A percentile compares a stretch with the other conserved stretches of the same genome.
Conservation (phyloP, 2,329 filamentous ascomycete species). For the Xylariaceae sp. region DNA sequence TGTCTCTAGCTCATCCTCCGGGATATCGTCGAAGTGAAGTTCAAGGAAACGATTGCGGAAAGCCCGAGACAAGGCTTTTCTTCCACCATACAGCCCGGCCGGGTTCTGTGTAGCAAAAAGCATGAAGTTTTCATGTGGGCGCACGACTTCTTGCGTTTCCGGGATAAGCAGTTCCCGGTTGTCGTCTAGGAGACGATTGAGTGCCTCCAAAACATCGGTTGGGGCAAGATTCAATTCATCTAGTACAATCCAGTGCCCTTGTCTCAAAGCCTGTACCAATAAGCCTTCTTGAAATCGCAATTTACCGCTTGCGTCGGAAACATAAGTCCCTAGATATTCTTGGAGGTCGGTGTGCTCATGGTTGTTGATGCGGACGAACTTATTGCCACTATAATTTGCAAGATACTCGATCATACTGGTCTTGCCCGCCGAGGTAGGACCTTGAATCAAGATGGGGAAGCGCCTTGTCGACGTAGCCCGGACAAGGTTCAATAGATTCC, state of each 20-base stretch:
- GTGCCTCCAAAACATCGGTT: conserved; percentile 90
- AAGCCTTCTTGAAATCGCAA: conserved; percentile 90
- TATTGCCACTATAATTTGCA: conserved; percentile 93
- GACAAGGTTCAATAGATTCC: conserved; percentile 91
- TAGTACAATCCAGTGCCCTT: conserved; percentile 96
- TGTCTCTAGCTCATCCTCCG: conserved; percentile 85
- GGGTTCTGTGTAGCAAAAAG: conserved; percentile 98
- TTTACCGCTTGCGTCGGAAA: conserved; percentile 79
- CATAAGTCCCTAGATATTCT: conserved; percentile 93
- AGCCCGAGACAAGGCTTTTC: conserved; percentile 87
- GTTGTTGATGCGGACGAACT: conserved; percentile 98
- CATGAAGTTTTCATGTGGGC: conserved; percentile 92
- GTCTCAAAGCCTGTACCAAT: conserved; percentile 83
- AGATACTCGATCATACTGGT: conserved; percentile 99
- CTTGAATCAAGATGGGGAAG: conserved; percentile 93
- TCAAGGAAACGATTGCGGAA: conserved; percentile 97
- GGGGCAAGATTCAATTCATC: conserved; percentile 96
- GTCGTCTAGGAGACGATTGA: conserved; percentile 93
- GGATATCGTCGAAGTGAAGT: conserved; percentile 96
- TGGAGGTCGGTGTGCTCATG: conserved; percentile 98
- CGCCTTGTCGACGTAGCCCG: conserved; percentile 85
- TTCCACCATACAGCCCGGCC: conserved; percentile 87
- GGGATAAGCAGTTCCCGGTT: conserved; percentile 94
- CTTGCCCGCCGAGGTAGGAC: conserved; percentile 94
- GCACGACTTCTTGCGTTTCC: conserved; percentile 91